Evolutionary conservation across 2,329 filamentous ascomycete genomes (phyloP), one percentile per base, ranked within the genome.

Genomic region (Colletotrichum somersetense): DNA sequence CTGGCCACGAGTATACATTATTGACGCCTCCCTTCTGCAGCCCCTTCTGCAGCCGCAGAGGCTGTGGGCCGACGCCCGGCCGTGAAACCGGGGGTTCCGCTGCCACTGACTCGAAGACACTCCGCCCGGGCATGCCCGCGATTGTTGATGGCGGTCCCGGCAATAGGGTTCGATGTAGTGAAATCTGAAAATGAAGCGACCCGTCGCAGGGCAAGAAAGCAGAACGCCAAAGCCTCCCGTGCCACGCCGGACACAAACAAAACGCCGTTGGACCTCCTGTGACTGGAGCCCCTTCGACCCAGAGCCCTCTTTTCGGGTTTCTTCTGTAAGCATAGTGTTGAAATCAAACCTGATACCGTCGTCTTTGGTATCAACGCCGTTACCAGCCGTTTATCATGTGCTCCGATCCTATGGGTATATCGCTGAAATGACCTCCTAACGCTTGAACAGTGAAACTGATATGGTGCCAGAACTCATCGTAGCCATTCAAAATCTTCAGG

Each of bases 401-500:
- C 56, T 64, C 46, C 52, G 16, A 55, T 59, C 44, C 62, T 38
- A 18, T 61, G 61, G 62, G 70, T 73, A 66, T 73, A 73, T 57
- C 46, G 71, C 53, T 35, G 42, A 65, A 66, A 57, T 35, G 33
- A n/a, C 35, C 50, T 20, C 33, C 53, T 18, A 33, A 26, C 58
- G 50, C 46, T 55, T 35, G 16, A 16, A 58, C n/a, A 59, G 12
- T 23, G 23, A 57, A 56, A 44, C 16, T 59, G 58, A 63, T 64
- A 55, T 48, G 16, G 33, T 53, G 48, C 42, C 35, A 53, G n/a
- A 56, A 20, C 23, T 52, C 23, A 33, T n/a, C 44, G 20, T 33
- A 40, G 53, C 55, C 8, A 23, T 16, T 5, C 48, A 5, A 38
- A 12, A 12, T 52, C 20, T 33, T 46, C 26, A 44, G n/a, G 59